A percentile compares a stretch with the other conserved stretches of the same genome.
Conservation (phyloP, 208 protist genomes). For the Trypanosoma avium region DNA sequence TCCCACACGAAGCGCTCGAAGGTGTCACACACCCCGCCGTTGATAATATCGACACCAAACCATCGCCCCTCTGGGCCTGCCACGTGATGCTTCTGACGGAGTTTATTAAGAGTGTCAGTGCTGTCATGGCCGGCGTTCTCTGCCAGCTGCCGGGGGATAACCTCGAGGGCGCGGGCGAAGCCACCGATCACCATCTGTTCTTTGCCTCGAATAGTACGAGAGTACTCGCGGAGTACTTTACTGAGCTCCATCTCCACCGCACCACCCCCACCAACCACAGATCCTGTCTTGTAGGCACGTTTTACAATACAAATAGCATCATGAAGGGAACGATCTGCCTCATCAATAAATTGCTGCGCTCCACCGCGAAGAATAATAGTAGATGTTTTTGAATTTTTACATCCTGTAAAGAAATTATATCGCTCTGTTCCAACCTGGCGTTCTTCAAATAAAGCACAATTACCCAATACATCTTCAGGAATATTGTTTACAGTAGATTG, state of each 20-base stretch:
- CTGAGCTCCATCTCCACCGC: constrained; percentile 99
- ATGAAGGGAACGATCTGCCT: constrained; percentile 99
- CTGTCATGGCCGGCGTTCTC: constrained; percentile 99
- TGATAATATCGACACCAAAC: constrained; percentile 99
- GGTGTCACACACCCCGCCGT: constrained; percentile 98
- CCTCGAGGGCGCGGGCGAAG: constrained; percentile 99
- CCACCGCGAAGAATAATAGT: constrained; percentile 97
- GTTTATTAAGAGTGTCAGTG: constrained; percentile 99
- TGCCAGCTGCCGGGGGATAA: constrained; percentile 98
- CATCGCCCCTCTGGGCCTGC: constrained; percentile 67
- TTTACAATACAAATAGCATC: constrained; percentile 99
- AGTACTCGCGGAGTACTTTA: constrained; percentile 95
- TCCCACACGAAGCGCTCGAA: constrained; percentile 99
- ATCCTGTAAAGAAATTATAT: constrained; percentile 99
- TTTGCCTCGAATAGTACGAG: constrained; percentile 98
- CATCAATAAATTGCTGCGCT: constrained; percentile 99
- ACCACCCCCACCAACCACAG: constrained; percentile 99
- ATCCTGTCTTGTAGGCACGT: constrained; percentile 95
- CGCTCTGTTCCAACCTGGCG: constrained; percentile 97
- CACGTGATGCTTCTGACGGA: constrained; percentile 97
- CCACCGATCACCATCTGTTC: constrained; percentile 98
- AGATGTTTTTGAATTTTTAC: constrained; percentile 86
- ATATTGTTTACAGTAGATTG: constrained; percentile 98
- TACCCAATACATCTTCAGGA: constrained; percentile 92
- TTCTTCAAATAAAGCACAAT: constrained; percentile 98